Percentiles rank a stretch among this genome's conserved stretches.
Conservation (phyloP, 192 early-diverging fungal species). For the Podila horticola region DNA sequence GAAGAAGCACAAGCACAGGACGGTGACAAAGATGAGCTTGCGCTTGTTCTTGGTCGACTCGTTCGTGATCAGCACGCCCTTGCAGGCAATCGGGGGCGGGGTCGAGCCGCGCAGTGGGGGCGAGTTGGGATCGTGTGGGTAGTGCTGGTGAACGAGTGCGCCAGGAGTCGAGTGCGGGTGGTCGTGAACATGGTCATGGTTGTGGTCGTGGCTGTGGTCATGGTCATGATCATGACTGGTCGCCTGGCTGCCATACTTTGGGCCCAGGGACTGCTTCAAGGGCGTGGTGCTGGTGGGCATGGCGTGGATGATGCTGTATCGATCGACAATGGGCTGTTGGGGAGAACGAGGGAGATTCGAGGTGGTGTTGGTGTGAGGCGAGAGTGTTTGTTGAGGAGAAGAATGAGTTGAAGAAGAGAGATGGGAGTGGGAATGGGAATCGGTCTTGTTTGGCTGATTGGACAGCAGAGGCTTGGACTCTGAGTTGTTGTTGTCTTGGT, state of each 20-base stretch:
- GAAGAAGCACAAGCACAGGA: conserved; percentile 65
- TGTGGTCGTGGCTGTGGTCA: background rate
- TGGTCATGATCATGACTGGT: background rate
- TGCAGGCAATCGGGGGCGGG: conserved; percentile 43
- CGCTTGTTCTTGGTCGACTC: conserved; percentile 52
- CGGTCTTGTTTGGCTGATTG: conserved; percentile 20
- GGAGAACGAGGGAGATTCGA: background rate
- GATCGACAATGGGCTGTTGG: background rate
- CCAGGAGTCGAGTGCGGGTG: conserved; percentile 7
- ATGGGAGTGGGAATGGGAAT: conserved; percentile 15
- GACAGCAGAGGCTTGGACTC: background rate
- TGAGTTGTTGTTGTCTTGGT: background rate
- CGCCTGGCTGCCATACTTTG: background rate
- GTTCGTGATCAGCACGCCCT: conserved; percentile 48
- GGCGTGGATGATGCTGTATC: background rate
- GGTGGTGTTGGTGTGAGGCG: background rate
- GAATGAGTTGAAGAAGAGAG: background rate
- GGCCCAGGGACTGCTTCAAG: conserved; percentile 1
- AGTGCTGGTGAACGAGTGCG: conserved; percentile 8
- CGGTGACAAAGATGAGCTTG: conserved; percentile 47
- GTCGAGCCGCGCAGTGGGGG: conserved; percentile 10
- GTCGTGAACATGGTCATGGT: conserved; percentile 7
- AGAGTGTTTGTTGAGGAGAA: background rate
- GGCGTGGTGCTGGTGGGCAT: conserved; percentile 3
- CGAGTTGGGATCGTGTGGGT: conserved; percentile 28